Evolutionary conservation across 805 yeast genomes (phyloP).

Genomic region (Vanderwaltozyma yarrowii): DNA sequence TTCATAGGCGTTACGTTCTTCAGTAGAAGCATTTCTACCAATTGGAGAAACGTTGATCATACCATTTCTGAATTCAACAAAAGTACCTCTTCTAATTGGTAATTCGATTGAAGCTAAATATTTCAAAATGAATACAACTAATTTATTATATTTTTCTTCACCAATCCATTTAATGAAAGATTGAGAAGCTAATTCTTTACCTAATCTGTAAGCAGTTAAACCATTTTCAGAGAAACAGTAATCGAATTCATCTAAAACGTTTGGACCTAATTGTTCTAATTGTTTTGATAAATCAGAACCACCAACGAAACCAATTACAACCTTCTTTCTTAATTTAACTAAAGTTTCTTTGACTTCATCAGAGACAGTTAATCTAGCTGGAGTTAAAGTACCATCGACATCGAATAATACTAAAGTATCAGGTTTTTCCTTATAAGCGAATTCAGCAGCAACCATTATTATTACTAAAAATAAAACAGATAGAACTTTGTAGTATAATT

Average conservation of each 20-base stretch:
- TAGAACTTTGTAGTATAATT: background rate
- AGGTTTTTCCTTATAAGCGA: slow-evolving; percentile 69
- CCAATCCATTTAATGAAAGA: slow-evolving; percentile 95
- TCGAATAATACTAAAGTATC: slow-evolving; percentile 87
- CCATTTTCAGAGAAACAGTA: slow-evolving; percentile 97
- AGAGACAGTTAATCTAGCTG: slow-evolving; percentile 77
- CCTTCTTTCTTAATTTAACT: slow-evolving; percentile 74
- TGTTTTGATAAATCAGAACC: slow-evolving; percentile 94
- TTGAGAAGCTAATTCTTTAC: slow-evolving; percentile 82
- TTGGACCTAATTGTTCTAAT: slow-evolving; percentile 86
- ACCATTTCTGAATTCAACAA: slow-evolving; percentile 98
- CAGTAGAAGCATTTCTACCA: slow-evolving; percentile 94
- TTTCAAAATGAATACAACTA: slow-evolving; percentile 73
- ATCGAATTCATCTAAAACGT: slow-evolving; percentile 74
- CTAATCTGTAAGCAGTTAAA: slow-evolving; percentile 89
- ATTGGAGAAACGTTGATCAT: slow-evolving; percentile 97
- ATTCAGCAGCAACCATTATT: slow-evolving; percentile 30
- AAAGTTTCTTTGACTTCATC: slow-evolving; percentile 70
- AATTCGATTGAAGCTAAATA: slow-evolving; percentile 80
- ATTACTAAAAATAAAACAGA: background rate
- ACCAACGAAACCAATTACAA: slow-evolving; percentile 94
- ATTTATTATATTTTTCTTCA: slow-evolving; percentile 83
- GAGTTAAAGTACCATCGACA: slow-evolving; percentile 97
- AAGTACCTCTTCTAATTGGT: slow-evolving; percentile 98
- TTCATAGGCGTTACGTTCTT: slow-evolving; percentile 90